phyloP scores from a whole-genome alignment of 352 stramenopile species.

The Phytophthora megakarya region DNA sequence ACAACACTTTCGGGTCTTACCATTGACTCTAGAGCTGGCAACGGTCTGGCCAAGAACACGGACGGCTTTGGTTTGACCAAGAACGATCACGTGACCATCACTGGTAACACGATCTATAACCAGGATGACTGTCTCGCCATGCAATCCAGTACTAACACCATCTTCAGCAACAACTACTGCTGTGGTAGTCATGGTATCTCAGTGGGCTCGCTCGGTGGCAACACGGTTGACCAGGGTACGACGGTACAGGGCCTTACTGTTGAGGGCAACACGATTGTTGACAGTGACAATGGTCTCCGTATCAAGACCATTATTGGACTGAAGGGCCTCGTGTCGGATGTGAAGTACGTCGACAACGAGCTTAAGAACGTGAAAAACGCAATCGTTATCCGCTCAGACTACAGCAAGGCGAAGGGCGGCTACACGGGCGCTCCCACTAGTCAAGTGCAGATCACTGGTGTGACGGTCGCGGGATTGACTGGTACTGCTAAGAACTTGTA shows the following conservation, averaged over 20 bases:
- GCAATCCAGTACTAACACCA: conserved; percentile 18
- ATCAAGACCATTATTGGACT: conserved; percentile 26
- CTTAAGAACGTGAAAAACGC: conserved; percentile 22
- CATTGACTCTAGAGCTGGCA: conserved; percentile 21
- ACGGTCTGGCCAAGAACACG: conserved; percentile 18
- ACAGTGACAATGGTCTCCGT: conserved; percentile 31
- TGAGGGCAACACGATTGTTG: conserved; percentile 26
- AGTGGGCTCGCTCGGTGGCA: conserved; percentile 20
- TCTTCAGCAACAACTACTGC: conserved; percentile 22
- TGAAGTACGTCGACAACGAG: conserved; percentile 23
- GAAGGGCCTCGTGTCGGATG: conserved; percentile 23
- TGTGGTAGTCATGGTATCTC: conserved; percentile 29
- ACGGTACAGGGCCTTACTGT: conserved; percentile 27
- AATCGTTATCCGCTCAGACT: conserved; percentile 20
- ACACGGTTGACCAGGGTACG: neutral
- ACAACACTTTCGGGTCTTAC: conserved; percentile 24
- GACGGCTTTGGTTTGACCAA: conserved; percentile 19
- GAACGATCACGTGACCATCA: conserved; percentile 22
- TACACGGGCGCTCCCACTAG: conserved; percentile 4
- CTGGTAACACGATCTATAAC: conserved; percentile 15
- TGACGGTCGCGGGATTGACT: neutral
- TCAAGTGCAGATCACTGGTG: neutral
- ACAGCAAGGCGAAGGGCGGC: conserved; percentile 25
- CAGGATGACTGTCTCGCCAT: conserved; percentile 20
- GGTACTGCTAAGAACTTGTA: neutral